A percentile compares a stretch with the other conserved stretches of the same genome.
Evolutionary conservation across 208 protist species (phyloP).

Genomic region (Cochliopodium minus): DNA sequence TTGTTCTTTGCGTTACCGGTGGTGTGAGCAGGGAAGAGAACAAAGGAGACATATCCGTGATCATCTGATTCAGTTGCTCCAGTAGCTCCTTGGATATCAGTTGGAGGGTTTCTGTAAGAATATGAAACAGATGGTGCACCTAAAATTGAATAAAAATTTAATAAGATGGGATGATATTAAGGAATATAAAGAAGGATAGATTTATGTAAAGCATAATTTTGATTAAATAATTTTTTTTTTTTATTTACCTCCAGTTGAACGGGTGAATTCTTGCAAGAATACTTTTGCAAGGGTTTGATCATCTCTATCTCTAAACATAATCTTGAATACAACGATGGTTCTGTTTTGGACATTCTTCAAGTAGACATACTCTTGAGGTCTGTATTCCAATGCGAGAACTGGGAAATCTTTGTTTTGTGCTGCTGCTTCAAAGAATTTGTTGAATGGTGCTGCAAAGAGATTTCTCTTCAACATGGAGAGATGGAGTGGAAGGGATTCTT

Average conservation of each 20-base stretch:
- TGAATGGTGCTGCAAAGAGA: not conserved
- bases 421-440: not conserved
- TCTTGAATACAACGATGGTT: not conserved
- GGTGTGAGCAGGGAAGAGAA: not conserved
- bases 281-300: slow-evolving; percentile 1
- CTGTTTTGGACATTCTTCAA: not conserved
- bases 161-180: too few species aligned
- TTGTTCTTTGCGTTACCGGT: not conserved
- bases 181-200: not conserved
- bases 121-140: slow-evolving; percentile 3
- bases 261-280: slow-evolving; percentile 13
- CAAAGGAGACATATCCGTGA: not conserved
- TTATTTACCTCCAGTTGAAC: too few species aligned
- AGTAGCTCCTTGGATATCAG: not conserved
- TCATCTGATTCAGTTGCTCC: not conserved
- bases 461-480: not conserved
- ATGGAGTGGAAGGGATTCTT: not conserved
- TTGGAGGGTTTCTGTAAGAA: not conserved
- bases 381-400: not conserved
- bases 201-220: slow-evolving; percentile 1
- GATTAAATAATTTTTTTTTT: too few species aligned
- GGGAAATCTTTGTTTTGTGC: not conserved
- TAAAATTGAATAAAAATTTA: too few species aligned
- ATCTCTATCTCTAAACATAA: slow-evolving; percentile 6
- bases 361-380: slow-evolving; percentile 8